Evolutionary conservation across 371 early-diverging fungal species (phyloP), one percentile per base, ranked within the genome.

Genomic region (Apophysomyces trapeziformis): DNA sequence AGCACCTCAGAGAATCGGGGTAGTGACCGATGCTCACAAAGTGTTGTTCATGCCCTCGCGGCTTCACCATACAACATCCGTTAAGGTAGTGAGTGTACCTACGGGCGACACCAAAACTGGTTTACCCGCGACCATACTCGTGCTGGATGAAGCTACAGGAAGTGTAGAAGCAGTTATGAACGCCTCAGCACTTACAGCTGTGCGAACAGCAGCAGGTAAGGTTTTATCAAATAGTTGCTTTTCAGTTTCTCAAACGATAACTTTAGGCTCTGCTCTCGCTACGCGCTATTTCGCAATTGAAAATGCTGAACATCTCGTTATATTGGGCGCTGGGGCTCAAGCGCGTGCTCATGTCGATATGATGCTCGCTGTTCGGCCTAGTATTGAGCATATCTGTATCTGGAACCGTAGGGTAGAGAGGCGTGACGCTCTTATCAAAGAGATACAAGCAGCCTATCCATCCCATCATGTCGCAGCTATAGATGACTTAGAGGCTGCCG

Each of bases 321-420:
- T 89, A 7, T 83, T 89, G 68, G 89, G 89, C 44, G 83, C 89
- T 1, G 89, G 87, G 13, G 85, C 87, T 5, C 89, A 89, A 69
- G 83, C 79, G 11, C 73, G 79, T 38, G 73, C 85, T 5, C 89
- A 89, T 67, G 74, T 86, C 9, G 84, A 87, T 37, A 73, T 89
- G 69, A 69, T 89, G 72, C 62, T 78, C 21, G 78, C 87, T 38
- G 77, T 79, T 21, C 66, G 78, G 45, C 89, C 71, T 45, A 74
- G 61, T 7, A 73, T 88, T 37, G 38, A 71, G 11, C 67, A 60
- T 5, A 71, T 88, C 38, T 58, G 81, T 2, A 75, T 88, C 60
- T 85, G 85, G 78, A 87, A 87, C 65, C 72, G 88, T 44, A 74
- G 85, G 0, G 68, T 74, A 9, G 78, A 76, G 12, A 76, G 87